phyloP scores from a whole-genome alignment of 208 protist genomes.

The Leptomonas seymouri region DNA sequence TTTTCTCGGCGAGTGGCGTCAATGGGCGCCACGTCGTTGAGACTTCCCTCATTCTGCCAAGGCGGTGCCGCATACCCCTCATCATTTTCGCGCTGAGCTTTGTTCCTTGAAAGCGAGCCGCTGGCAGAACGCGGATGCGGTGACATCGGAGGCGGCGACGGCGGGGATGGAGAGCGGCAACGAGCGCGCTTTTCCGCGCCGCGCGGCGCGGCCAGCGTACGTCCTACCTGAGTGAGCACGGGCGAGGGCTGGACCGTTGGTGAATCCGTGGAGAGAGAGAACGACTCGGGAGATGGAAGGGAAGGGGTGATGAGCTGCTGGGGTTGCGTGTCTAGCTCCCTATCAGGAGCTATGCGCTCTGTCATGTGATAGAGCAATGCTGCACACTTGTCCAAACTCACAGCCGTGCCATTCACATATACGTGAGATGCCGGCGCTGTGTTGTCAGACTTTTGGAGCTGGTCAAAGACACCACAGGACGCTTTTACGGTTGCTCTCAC shows the following conservation, averaged over 20 bases:
- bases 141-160: background rate
- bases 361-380: background rate
- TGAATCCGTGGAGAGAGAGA: background rate
- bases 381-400: background rate
- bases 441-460: no score
- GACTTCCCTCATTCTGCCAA: no score
- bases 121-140: no score
- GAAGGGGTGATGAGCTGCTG: background rate
- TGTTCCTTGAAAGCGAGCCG: no score
- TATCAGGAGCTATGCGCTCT: background rate
- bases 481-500: background rate
- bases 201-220: background rate
- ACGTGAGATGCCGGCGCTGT: background rate
- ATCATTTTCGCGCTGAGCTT: no score
- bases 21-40: no score
- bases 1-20: background rate
- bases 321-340: background rate
- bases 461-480: background rate
- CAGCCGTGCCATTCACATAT: background rate
- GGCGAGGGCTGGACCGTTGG: background rate
- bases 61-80: no score
- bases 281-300: background rate
- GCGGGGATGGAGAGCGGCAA: conserved; percentile 2
- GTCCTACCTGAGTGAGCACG: background rate
- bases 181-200: conserved; percentile 1